Evolutionary conservation across 2,329 filamentous ascomycete genomes (phyloP), one percentile per base, ranked within the genome.

Genomic region (Magnaporthales sp.): DNA sequence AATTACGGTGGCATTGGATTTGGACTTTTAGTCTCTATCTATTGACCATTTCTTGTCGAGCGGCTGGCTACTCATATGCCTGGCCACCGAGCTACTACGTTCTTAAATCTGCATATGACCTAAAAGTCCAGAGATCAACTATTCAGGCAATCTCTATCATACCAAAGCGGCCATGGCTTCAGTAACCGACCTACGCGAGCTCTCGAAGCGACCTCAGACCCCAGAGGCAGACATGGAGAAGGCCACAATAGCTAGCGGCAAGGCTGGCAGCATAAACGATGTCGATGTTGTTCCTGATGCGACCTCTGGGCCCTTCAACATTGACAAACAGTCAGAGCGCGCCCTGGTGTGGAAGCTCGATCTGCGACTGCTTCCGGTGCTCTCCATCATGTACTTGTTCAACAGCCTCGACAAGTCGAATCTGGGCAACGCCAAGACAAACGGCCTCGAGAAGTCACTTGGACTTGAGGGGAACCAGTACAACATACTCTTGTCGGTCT

Each of bases 401-500:
- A 82, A 82, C 70, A 76, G 77, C 9, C 76, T 83, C 19, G 81
- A 84, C 73, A 77, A 77, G 67, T 71, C 72, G 13, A 78, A 67
- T 32, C 54, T 67, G 56, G 66, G 66, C 51, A 67, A 67, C 56
- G 66, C 66, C 24, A 64, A 67, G 62, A 65, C 63, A 10, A 62
- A 54, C 32, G 66, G 66, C 30, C 62, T 65, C 56, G 62, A 67
- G 31, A 51, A 27, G 38, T 54, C 51, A 26, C 62, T 67, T 11
- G 56, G 63, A 11, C 64, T 72, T 7, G 29, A 89, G 74, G 68
- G 73, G 2, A 82, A 86, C 71, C 83, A 91, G 75, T 91, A 92
- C 79, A 92, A 91, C 75, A 83, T 87, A 62, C 81, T 91, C 62
- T 76, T 93, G 56, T 85, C 82, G 70, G 87, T 93, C 69, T 93